Conservation (phyloP, 495 filamentous ascomycete species). For the Lepidopterella palustris region DNA sequence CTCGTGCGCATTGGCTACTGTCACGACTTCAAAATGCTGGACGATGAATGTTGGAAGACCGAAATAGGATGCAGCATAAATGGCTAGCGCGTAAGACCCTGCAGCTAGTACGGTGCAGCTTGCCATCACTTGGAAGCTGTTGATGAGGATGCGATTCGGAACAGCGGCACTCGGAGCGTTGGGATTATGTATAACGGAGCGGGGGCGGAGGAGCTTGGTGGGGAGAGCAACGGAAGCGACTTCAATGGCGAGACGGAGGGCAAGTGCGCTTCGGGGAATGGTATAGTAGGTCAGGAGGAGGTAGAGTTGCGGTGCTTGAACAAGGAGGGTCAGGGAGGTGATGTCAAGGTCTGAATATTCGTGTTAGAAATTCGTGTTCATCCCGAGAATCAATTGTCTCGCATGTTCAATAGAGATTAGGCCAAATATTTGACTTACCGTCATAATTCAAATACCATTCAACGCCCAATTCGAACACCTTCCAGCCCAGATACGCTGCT, state of each 20-base stretch:
- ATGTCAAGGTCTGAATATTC: slow-evolving; percentile 73
- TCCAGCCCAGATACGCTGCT: slow-evolving; percentile 57
- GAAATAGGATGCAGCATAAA: slow-evolving; percentile 56
- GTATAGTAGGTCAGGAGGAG: slow-evolving; percentile 70
- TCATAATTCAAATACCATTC: slow-evolving; percentile 68
- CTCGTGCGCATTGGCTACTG: slow-evolving; percentile 56
- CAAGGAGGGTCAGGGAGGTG: slow-evolving; percentile 58
- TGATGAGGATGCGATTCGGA: slow-evolving; percentile 62
- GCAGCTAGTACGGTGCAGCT: slow-evolving; percentile 60
- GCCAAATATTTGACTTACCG: slow-evolving; percentile 39
- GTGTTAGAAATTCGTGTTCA: no score
- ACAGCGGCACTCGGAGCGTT: slow-evolving; percentile 39
- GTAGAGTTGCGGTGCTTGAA: slow-evolving; percentile 62
- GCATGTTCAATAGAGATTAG: background rate
- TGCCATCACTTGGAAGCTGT: slow-evolving; percentile 54
- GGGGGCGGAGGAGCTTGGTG: slow-evolving; percentile 60
- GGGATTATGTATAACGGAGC: slow-evolving; percentile 56
- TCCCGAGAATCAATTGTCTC: background rate
- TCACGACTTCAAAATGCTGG: slow-evolving; percentile 61
- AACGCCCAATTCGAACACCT: slow-evolving; percentile 58
- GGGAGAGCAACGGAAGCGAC: slow-evolving; percentile 60
- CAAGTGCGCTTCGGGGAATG: slow-evolving; percentile 51
- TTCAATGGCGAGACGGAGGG: slow-evolving; percentile 55
- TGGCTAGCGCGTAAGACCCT: slow-evolving; percentile 57
- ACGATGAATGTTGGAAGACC: slow-evolving; percentile 64